Conservation (phyloP, 495 filamentous ascomycete species). For the Chaetomidium leptoderma region DNA sequence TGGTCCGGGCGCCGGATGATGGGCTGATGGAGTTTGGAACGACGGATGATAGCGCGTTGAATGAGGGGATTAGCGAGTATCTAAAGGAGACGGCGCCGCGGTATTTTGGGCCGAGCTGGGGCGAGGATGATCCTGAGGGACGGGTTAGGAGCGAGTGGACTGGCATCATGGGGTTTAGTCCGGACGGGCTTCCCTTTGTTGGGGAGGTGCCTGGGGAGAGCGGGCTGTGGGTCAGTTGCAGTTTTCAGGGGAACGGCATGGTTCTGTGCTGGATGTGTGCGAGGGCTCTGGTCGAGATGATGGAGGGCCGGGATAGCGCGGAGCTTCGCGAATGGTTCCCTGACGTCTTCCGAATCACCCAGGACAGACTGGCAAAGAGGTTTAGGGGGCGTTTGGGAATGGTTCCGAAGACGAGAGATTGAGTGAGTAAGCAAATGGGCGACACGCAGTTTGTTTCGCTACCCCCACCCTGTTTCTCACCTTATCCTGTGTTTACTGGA, state of each 20-base stretch:
- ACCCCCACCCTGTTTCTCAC: no score
- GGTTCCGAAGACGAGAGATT: neutral
- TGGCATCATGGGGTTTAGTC: slow-evolving; percentile 57
- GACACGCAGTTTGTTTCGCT: neutral
- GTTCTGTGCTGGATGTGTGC: slow-evolving; percentile 56
- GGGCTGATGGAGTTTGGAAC: slow-evolving; percentile 51
- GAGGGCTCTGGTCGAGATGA: slow-evolving; percentile 49
- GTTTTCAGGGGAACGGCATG: slow-evolving; percentile 60
- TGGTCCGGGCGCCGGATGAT: slow-evolving; percentile 42
- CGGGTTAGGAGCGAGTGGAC: slow-evolving; percentile 59
- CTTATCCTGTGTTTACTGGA: no score
- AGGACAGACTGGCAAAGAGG: slow-evolving; percentile 41
- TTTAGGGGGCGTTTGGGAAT: slow-evolving; percentile 44
- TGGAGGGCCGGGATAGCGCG: slow-evolving; percentile 38
- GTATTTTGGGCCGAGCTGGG: slow-evolving; percentile 58
- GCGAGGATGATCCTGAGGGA: slow-evolving; percentile 52
- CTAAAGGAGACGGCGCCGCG: slow-evolving; percentile 41
- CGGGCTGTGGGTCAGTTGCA: slow-evolving; percentile 47
- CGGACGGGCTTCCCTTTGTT: slow-evolving; percentile 55
- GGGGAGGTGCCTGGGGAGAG: slow-evolving; percentile 42
- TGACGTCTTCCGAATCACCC: slow-evolving; percentile 41
- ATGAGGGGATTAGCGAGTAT: slow-evolving; percentile 52
- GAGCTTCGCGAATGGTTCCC: slow-evolving; percentile 50
- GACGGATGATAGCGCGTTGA: slow-evolving; percentile 55
- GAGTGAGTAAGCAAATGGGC: neutral